Evolutionary conservation across 129 eudicot genomes (phyloP).

Genomic region (Flaveria brownii): DNA sequence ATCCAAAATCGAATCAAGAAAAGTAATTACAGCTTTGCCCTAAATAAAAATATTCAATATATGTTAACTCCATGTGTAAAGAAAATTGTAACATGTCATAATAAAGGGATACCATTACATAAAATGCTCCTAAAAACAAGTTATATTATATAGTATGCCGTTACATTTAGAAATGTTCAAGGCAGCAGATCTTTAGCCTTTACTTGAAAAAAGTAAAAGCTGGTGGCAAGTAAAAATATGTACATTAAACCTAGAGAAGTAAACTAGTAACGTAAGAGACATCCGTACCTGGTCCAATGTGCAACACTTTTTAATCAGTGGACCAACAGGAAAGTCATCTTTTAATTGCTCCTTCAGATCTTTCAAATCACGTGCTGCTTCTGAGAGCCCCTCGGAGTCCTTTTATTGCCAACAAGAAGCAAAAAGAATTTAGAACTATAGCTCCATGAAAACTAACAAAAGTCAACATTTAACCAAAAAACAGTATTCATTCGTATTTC

Average conservation of each 20-base stretch:
- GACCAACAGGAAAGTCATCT: constrained; percentile 92
- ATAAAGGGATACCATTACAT: constrained; percentile 1
- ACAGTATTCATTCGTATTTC: constrained; percentile 3
- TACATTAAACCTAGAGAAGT: constrained; percentile 1
- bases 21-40: constrained; percentile 96
- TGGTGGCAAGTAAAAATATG: constrained; percentile 3
- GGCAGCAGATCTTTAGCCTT: background rate
- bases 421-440: constrained; percentile 16
- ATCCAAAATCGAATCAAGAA: constrained; percentile 91
- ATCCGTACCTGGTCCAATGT: constrained; percentile 80
- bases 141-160: constrained; percentile 6
- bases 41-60: constrained; percentile 13
- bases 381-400: constrained; percentile 89
- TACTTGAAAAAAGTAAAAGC: background rate
- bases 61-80: constrained; percentile 8
- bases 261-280: background rate
- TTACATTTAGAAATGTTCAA: background rate
- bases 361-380: constrained; percentile 69
- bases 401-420: constrained; percentile 37
- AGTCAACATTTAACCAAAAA: constrained; percentile 24
- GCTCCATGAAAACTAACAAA: background rate
- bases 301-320: constrained; percentile 70
- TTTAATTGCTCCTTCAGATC: constrained; percentile 77
- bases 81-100: constrained; percentile 8
- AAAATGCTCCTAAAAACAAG: background rate